Percentiles rank a stretch among this genome's conserved stretches.
Evolutionary conservation across 2,329 filamentous ascomycete genomes (phyloP).

Genomic region (Blastomyces gilchristii): DNA sequence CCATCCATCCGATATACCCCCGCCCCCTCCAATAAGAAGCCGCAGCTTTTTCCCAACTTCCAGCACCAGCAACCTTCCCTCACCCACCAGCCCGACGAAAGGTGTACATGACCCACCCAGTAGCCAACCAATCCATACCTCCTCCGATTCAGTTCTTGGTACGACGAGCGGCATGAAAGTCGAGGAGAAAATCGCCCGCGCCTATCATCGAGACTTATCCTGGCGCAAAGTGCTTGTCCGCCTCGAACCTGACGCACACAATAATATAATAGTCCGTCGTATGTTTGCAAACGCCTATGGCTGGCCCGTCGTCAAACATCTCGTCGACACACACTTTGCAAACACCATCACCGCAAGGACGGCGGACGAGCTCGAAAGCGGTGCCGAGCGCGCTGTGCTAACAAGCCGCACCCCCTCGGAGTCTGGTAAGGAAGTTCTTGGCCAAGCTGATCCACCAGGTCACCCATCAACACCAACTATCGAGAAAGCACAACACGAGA

Average conservation of each 20-base stretch:
- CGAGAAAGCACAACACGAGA: constrained; percentile 5
- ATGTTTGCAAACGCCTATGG: constrained; percentile 97
- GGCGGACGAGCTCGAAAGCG: constrained; percentile 56
- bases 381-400: constrained; percentile 58
- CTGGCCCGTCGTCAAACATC: constrained; percentile 91
- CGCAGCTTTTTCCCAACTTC: constrained; percentile 31
- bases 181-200: constrained; percentile 94
- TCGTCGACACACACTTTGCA: constrained; percentile 89
- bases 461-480: not conserved
- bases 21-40: constrained; percentile 48
- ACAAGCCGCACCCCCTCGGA: constrained; percentile 46
- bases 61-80: constrained; percentile 6
- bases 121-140: constrained; percentile 10
- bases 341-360: constrained; percentile 57
- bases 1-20: constrained; percentile 83
- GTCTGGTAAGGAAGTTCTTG: constrained; percentile 56
- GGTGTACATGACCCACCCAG: not conserved
- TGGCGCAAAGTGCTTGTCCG: constrained; percentile 97
- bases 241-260: constrained; percentile 92
- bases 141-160: constrained; percentile 11
- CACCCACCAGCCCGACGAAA: not conserved
- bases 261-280: constrained; percentile 92
- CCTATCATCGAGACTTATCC: constrained; percentile 80
- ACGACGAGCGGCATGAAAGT: constrained; percentile 57
- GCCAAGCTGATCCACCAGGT: constrained; percentile 32